Evolutionary conservation across 2,329 filamentous ascomycete genomes (phyloP).

Genomic region (Zymoseptoria ardabiliae): DNA sequence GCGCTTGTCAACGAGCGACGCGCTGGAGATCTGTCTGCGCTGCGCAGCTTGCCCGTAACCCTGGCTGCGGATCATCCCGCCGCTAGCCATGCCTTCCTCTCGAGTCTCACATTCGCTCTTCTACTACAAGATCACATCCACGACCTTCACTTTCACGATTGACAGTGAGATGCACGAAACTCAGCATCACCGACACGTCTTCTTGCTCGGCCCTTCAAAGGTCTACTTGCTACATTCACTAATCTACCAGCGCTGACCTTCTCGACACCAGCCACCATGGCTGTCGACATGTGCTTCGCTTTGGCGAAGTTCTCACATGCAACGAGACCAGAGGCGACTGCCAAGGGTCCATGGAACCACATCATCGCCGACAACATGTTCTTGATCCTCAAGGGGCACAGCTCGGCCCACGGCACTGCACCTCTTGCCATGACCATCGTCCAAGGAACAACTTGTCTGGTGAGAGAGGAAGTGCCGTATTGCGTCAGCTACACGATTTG

Average conservation of each 20-base stretch:
- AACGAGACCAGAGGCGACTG: constrained; percentile 14
- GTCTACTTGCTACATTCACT: constrained; percentile 3
- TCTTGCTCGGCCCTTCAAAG: constrained; percentile 11
- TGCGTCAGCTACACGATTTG: neutral
- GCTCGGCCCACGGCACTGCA: constrained; percentile 10
- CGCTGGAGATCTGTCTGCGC: neutral
- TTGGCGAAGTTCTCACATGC: constrained; percentile 29
- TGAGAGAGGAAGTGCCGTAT: constrained; percentile 15
- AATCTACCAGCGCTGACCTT: constrained; percentile 9
- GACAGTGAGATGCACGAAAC: neutral
- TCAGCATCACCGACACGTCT: neutral
- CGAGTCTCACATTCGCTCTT: too few species aligned
- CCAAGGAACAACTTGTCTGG: constrained; percentile 36
- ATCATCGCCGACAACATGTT: neutral
- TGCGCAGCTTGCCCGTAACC: too few species aligned
- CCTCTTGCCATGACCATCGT: constrained; percentile 32
- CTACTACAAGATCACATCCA: too few species aligned
- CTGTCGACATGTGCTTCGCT: constrained; percentile 22
- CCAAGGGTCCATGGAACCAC: neutral
- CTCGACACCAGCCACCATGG: constrained; percentile 13
- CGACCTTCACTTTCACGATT: neutral
- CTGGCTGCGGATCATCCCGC: too few species aligned
- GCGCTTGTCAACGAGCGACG: neutral
- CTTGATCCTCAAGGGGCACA: constrained; percentile 6
- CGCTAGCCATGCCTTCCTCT: too few species aligned